Percentiles rank a stretch among this genome's conserved stretches.
These are phyloP conservation scores for Zizania palustris DNA, from an alignment of 202 grass and related monocot genomes.

Conservation along the genomic window DNA sequence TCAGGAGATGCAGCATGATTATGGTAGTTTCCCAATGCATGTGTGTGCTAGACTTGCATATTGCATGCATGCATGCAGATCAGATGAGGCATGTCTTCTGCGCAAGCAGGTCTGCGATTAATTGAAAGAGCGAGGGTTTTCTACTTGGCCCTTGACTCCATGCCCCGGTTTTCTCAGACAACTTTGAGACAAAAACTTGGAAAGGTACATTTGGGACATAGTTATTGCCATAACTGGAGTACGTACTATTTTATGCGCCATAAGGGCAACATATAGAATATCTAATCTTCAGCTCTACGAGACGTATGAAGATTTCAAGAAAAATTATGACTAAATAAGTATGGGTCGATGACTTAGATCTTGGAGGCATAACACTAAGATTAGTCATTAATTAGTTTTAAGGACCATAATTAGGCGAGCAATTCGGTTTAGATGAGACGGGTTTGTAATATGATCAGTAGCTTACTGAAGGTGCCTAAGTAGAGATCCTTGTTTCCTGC, in stretches of 20 bases:
- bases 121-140: conserved; percentile 55
- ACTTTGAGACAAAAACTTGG: conserved; percentile 72
- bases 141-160: conserved; percentile 54
- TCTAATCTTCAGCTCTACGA: conserved; percentile 64
- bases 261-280: conserved; percentile 54
- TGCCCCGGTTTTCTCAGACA: conserved; percentile 70
- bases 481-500: conserved; percentile 98
- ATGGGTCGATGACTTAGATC: conserved; percentile 49
- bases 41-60: conserved; percentile 28
- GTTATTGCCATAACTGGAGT: conserved; percentile 47
- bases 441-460: neutral
- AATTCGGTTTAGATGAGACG: conserved; percentile 10
- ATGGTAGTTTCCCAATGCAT: conserved; percentile 37
- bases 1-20: conserved; percentile 21
- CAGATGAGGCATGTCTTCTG: neutral
- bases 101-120: neutral
- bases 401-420: conserved; percentile 26
- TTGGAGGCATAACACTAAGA: conserved; percentile 33
- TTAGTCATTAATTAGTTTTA: conserved; percentile 46
- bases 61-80: conserved; percentile 63
- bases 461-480: conserved; percentile 95
- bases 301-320: conserved; percentile 58
- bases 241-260: conserved; percentile 54
- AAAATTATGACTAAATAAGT: conserved; percentile 59
- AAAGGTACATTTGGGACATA: conserved; percentile 71